phyloP scores from a whole-genome alignment of 257 asterid species.

The Nicotiana attenuata region DNA sequence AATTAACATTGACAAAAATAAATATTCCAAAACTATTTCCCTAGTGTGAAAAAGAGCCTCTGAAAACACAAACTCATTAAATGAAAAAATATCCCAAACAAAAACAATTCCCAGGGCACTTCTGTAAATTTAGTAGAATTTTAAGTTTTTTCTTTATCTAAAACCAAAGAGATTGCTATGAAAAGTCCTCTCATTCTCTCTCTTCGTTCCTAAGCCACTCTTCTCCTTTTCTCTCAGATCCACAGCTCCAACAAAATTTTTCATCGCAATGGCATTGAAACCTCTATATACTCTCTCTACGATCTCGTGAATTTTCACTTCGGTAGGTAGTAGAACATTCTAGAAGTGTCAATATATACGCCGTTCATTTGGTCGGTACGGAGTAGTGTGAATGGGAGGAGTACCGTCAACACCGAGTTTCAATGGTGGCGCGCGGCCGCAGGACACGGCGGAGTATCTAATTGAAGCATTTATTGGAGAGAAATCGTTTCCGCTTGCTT shows the following conservation, averaged over 20 bases:
- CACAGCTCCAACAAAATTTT: slow-evolving; percentile 4
- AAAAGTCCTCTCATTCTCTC: slow-evolving; percentile 8
- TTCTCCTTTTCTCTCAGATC: slow-evolving; percentile 6
- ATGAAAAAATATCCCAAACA: too few relatives aligned
- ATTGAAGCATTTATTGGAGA: slow-evolving; percentile 74
- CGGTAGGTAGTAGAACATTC: not conserved
- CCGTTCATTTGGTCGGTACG: not conserved
- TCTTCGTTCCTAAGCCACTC: not conserved
- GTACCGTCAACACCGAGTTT: slow-evolving; percentile 80
- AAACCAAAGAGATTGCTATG: not conserved
- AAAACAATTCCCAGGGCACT: not conserved
- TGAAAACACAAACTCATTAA: not conserved
- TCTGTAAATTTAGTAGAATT: not conserved
- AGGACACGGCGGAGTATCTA: slow-evolving; percentile 74
- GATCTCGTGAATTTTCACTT: slow-evolving; percentile 1
- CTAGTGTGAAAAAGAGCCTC: not conserved
- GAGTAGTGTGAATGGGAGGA: slow-evolving; percentile 62
- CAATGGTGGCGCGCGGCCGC: slow-evolving; percentile 54
- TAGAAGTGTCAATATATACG: not conserved
- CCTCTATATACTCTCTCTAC: not conserved
- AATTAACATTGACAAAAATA: not conserved
- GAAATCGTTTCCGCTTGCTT: slow-evolving; percentile 65
- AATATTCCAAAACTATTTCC: not conserved
- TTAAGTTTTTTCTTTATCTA: not conserved
- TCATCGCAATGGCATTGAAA: slow-evolving; percentile 11